Conservation (phyloP, 2,329 filamentous ascomycete genomes). For the Trichoderma citrinoviride region DNA sequence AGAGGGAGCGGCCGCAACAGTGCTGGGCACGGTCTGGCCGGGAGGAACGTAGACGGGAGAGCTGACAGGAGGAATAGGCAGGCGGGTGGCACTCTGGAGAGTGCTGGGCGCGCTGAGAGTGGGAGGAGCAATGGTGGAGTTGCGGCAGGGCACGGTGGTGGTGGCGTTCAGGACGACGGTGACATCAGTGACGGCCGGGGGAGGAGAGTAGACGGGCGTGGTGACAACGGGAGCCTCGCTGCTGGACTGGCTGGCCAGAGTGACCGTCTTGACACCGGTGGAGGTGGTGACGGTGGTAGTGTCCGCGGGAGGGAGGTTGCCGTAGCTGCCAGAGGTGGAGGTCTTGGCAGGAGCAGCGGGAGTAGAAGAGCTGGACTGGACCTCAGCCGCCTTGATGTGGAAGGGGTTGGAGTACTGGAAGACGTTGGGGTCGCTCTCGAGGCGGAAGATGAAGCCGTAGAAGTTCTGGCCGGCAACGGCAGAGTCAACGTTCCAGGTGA, state of each 20-base stretch:
- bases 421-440: slow-evolving; percentile 45
- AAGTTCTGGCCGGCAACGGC: slow-evolving; percentile 44
- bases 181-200: slow-evolving; percentile 24
- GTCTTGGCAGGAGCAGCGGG: slow-evolving; percentile 22
- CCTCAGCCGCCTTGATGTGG: slow-evolving; percentile 41
- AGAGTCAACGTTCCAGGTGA: slow-evolving; percentile 50
- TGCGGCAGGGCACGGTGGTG: slow-evolving; percentile 31
- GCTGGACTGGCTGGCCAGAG: slow-evolving; percentile 29
- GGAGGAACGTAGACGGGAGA: slow-evolving; percentile 28
- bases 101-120: slow-evolving; percentile 28
- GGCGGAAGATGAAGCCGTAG: slow-evolving; percentile 58
- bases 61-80: slow-evolving; percentile 28
- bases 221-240: slow-evolving; percentile 29
- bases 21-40: slow-evolving; percentile 24
- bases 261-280: slow-evolving; percentile 34
- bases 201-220: slow-evolving; percentile 19
- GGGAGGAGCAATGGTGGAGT: slow-evolving; percentile 23
- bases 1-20: slow-evolving; percentile 26
- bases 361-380: not conserved
- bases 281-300: slow-evolving; percentile 33
- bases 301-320: slow-evolving; percentile 1
- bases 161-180: slow-evolving; percentile 25
- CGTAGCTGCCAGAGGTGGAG: slow-evolving; percentile 17
- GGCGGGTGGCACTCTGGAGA: slow-evolving; percentile 26
- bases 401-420: slow-evolving; percentile 66